Evolutionary conservation across 192 early-diverging fungal genomes (phyloP).

Genomic region (Coemansia sp.): DNA sequence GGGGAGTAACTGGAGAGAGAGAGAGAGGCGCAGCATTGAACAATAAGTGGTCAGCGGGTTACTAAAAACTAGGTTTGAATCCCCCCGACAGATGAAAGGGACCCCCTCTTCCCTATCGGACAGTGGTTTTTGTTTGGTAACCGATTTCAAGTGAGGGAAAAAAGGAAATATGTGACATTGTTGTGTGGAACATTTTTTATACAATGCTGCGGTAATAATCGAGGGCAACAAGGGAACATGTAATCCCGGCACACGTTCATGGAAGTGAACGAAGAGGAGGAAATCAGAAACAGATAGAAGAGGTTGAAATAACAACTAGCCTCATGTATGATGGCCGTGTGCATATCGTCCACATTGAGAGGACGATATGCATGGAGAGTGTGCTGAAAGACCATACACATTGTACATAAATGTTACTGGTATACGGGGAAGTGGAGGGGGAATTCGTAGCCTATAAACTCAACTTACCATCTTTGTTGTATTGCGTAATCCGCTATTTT

Average conservation of each 20-base stretch:
- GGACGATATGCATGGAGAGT: constrained; percentile 4
- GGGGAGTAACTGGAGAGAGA: too few relatives aligned
- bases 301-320: background rate
- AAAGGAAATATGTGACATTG: too few relatives aligned
- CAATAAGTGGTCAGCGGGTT: background rate
- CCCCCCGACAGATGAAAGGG: too few relatives aligned
- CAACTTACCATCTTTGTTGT: constrained; percentile 4
- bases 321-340: background rate
- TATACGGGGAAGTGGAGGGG: too few relatives aligned
- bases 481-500: too few relatives aligned
- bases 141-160: background rate
- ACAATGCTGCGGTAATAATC: background rate
- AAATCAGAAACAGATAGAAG: background rate
- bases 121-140: background rate
- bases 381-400: constrained; percentile 2
- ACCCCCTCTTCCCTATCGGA: too few relatives aligned
- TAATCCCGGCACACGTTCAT: too few relatives aligned
- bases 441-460: too few relatives aligned
- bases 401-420: background rate
- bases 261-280: too few relatives aligned
- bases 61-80: background rate
- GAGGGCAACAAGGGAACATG: too few relatives aligned
- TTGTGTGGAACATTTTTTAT: too few relatives aligned
- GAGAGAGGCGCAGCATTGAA: constrained; percentile 4
- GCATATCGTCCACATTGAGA: background rate